Evolutionary conservation across 1,284 basidiomycete genomes (phyloP), one percentile per base, ranked within the genome.

Genomic region (Apiotrichum veenhuisii): DNA sequence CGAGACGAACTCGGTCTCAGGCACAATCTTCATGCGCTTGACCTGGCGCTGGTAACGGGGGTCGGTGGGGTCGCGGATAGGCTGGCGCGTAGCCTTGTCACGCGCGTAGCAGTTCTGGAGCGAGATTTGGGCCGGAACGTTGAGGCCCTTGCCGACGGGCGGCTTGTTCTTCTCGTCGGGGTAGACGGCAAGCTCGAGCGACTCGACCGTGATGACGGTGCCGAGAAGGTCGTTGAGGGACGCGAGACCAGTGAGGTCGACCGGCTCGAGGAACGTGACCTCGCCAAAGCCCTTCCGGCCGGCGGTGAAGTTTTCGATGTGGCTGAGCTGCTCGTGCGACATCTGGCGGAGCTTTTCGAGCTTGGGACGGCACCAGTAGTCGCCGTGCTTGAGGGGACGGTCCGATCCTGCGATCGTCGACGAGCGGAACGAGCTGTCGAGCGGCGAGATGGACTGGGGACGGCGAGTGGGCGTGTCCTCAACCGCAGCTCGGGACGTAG

Each of bases 141-240:
- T 98, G 58, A 98, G 80, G 15, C 94, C 96, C 36, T 86, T 81
- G 26, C 95, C 93, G 7, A 84, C 82, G 1, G 89, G 88, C 70
- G 92, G 91, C 59, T 79, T 77, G 72, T 91, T 86, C 22, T 87
- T 84, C 55, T 84, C 85, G 63, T 96, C 91, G 2, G 93, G 92
- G 75, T 98, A 98, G 49, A 98, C 92, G 55, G 85, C 87, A 68
- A 90, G 89, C 74, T 96, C 91, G 79, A 90, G 89, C 72, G 91
- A 87, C 58, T 92, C 88, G 71, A 99, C 93, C 51, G 87, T 83
- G 40, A 98, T 85, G 59, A 93, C 82, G 55, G 87, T 85, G n/a
- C 94, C 96, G 7, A 92, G 81, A 33, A 98, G 82, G 54, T 87
- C 86, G 25, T 85, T 83, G 44, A 98, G 83, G 67, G 87, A 88